A percentile compares a stretch with the other conserved stretches of the same genome.
Evolutionary conservation across 495 filamentous ascomycete genomes (phyloP).

Genomic region (Penicillium waksmanii): DNA sequence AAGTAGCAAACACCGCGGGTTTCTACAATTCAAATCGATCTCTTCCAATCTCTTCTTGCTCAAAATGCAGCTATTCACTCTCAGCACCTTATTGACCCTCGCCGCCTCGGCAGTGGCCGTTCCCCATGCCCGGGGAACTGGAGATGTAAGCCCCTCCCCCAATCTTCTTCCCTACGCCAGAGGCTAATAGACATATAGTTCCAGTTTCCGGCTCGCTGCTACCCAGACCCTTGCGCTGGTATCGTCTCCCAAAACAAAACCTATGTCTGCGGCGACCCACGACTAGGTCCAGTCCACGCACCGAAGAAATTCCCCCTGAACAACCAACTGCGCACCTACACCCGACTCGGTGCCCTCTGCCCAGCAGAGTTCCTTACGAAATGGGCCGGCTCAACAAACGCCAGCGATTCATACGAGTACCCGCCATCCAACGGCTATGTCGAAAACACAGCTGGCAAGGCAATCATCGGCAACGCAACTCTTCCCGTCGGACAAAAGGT

Average conservation of each 20-base stretch:
- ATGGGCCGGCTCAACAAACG: slow-evolving; percentile 40
- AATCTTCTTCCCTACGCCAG: background rate
- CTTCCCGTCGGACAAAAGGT: slow-evolving; percentile 49
- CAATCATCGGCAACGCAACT: slow-evolving; percentile 51
- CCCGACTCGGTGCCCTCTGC: slow-evolving; percentile 53
- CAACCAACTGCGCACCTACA: slow-evolving; percentile 42
- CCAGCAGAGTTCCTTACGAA: slow-evolving; percentile 50
- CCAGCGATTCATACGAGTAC: slow-evolving; percentile 29
- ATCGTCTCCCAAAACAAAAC: slow-evolving; percentile 39
- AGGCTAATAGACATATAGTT: slow-evolving; percentile 7
- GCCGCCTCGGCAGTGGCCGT: background rate
- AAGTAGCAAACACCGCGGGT: too few species aligned
- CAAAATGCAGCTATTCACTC: background rate
- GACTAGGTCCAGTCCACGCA: slow-evolving; percentile 51
- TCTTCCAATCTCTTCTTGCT: too few species aligned
- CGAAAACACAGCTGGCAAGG: slow-evolving; percentile 27
- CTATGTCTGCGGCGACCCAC: slow-evolving; percentile 56
- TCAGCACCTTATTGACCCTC: slow-evolving; percentile 1
- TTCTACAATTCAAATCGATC: too few species aligned
- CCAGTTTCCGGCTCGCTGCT: slow-evolving; percentile 19
- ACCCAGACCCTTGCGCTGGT: slow-evolving; percentile 40
- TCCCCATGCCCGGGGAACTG: background rate
- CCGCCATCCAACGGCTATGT: slow-evolving; percentile 50
- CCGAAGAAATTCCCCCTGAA: slow-evolving; percentile 45
- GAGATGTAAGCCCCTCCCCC: background rate